Base-by-base conservation (phyloP, 805 yeast genomes). In the Debaryomyces tyrocola region DNA sequence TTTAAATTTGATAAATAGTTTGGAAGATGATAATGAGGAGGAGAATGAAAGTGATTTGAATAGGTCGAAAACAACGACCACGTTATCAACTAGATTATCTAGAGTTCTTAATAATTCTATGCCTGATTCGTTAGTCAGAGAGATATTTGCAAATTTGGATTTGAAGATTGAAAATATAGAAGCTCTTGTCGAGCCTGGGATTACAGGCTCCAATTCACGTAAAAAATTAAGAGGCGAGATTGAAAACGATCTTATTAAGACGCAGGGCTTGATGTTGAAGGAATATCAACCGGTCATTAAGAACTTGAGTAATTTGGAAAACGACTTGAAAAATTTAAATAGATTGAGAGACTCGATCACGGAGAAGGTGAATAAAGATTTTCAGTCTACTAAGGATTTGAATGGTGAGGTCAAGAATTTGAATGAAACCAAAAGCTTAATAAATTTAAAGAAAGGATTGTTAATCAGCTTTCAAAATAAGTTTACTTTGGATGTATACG, bases 401-500 rank as follows among this genome's bases (percentile, higher is more conserved):
- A 58, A 57, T 11, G 43, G 44, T 0, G 57, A 60, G 10, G 57
- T 75, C 6, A 48, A 56, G 2, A 46, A 52, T 3, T 56, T 75
- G 33, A 62, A 59, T 40, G 46, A 57, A 6, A 60, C 73, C 29
- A 67, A 67, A 43, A 61, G 60, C 15, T 40, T 64, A n/a, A 45
- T 77, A 24, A 58, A 56, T 58, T 52, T 84, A 41, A 81, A 84
- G 55, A 83, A 79, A 56, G 62, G 71, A 33, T 56, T 87, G 0
- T 62, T 87, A 35, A 55, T 64, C 0, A 73, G 76, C 24, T 79
- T 86, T 53, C 81, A 83, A 50, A 72, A 75, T 4, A 78, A 79
- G 46, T 89, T 87, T 58, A 80, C 91, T 0, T 63, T 92, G 37
- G 78, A 77, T 37, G 91, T 84, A 49, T 78, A 80, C 46, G 97